Conservation (phyloP, 2,329 filamentous ascomycete genomes). For the Chrysosphaeria jannelii region DNA sequence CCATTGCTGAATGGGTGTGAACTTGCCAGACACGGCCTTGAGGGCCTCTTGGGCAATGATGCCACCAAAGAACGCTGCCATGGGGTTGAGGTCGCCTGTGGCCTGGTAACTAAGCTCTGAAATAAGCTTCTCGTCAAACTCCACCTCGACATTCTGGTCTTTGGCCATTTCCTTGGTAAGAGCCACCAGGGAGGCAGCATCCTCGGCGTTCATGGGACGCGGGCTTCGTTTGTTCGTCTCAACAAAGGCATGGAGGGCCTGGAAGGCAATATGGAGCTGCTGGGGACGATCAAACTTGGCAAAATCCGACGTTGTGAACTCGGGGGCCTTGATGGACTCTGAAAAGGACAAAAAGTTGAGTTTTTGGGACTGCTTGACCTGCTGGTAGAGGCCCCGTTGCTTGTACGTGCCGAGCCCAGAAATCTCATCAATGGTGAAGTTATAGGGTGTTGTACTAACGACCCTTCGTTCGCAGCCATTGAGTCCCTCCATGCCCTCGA, state of each 20-base stretch:
- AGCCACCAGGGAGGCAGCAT: slow-evolving; percentile 49
- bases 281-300: slow-evolving; percentile 90
- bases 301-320: slow-evolving; percentile 77
- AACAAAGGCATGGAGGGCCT: slow-evolving; percentile 68
- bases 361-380: slow-evolving; percentile 96
- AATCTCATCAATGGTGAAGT: slow-evolving; percentile 88
- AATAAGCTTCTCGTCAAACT: slow-evolving; percentile 76
- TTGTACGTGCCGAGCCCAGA: slow-evolving; percentile 64
- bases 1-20: slow-evolving; percentile 84
- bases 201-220: slow-evolving; percentile 53
- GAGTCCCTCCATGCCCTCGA: slow-evolving; percentile 71
- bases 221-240: slow-evolving; percentile 48
- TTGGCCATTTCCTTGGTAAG: slow-evolving; percentile 45
- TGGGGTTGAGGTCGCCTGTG: slow-evolving; percentile 61
- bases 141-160: slow-evolving; percentile 47
- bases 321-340: slow-evolving; percentile 54
- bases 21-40: slow-evolving; percentile 93
- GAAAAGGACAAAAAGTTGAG: slow-evolving; percentile 66
- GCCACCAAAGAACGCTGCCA: slow-evolving; percentile 88
- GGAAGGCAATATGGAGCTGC: slow-evolving; percentile 75
- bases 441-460: slow-evolving; percentile 84
- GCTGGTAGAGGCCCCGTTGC: slow-evolving; percentile 66
- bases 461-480: slow-evolving; percentile 68
- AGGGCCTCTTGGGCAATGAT: slow-evolving; percentile 81
- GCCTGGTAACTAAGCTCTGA: slow-evolving; percentile 89